These are phyloP conservation scores for Annona squamosa DNA, from an alignment of 164 flowering plant species.

Conservation along the genomic window DNA sequence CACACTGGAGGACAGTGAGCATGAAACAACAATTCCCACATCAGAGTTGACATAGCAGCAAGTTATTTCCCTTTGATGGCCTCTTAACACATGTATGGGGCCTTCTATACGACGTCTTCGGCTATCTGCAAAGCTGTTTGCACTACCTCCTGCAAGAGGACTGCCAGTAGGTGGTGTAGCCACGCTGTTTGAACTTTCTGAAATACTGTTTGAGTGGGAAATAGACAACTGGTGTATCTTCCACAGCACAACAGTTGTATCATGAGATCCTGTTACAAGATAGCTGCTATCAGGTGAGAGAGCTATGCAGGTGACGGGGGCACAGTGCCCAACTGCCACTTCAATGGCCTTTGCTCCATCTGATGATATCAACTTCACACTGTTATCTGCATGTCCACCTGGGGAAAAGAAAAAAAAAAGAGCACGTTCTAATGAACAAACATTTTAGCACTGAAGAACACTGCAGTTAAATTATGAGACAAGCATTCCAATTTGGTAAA, in stretches of 20 bases:
- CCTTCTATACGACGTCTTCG: constrained; percentile 73
- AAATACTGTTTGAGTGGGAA: constrained; percentile 35
- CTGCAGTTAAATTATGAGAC: too few species aligned
- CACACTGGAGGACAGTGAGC: constrained; percentile 66
- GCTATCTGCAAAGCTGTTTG: constrained; percentile 41
- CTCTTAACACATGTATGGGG: constrained; percentile 82
- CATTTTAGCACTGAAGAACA: too few species aligned
- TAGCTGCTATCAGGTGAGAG: constrained; percentile 72
- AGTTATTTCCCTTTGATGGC: constrained; percentile 67
- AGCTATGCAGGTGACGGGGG: constrained; percentile 88
- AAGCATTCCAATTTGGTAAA: too few species aligned
- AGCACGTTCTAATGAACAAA: neutral
- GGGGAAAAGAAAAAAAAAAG: neutral
- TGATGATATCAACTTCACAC: constrained; percentile 70
- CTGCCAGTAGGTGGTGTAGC: constrained; percentile 41
- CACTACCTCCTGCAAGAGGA: constrained; percentile 23
- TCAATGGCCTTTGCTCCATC: constrained; percentile 96
- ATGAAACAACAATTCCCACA: constrained; percentile 75
- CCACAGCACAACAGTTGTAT: constrained; percentile 84
- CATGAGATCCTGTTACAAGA: constrained; percentile 92
- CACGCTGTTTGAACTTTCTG: constrained; percentile 42
- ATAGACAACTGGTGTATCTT: constrained; percentile 49
- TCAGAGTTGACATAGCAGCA: constrained; percentile 84
- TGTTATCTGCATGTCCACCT: constrained; percentile 97
- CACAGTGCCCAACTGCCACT: constrained; percentile 82